A percentile compares a stretch with the other conserved stretches of the same genome.
These are phyloP conservation scores for Tothia fuscella DNA, from an alignment of 2,329 filamentous ascomycete genomes.

Conservation along the genomic window DNA sequence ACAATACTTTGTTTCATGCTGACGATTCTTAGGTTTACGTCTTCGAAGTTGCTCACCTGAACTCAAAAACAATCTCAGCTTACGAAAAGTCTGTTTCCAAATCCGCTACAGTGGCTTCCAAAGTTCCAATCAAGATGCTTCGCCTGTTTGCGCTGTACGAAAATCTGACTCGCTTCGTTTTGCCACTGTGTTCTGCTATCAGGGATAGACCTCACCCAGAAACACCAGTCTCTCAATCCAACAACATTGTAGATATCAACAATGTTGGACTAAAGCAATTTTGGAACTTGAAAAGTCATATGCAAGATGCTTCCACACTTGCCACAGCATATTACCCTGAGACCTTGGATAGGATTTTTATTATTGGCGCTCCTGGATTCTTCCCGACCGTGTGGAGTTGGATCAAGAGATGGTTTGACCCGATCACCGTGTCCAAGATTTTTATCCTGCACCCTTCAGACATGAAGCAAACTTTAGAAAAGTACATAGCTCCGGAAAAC, in stretches of 20 bases:
- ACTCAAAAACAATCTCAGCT: slow-evolving; percentile 65
- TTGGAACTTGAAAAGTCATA: slow-evolving; percentile 85
- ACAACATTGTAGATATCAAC: slow-evolving; percentile 89
- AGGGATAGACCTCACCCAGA: slow-evolving; percentile 57
- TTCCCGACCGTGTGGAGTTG: slow-evolving; percentile 91
- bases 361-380: slow-evolving; percentile 82
- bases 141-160: slow-evolving; percentile 90
- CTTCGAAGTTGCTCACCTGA: slow-evolving; percentile 73
- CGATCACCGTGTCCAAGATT: slow-evolving; percentile 82
- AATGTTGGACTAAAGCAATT: slow-evolving; percentile 85
- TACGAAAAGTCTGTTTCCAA: slow-evolving; percentile 58
- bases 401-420: slow-evolving; percentile 87
- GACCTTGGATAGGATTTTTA: slow-evolving; percentile 74
- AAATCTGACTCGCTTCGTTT: slow-evolving; percentile 75
- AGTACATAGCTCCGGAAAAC: slow-evolving; percentile 70
- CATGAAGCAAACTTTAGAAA: slow-evolving; percentile 62
- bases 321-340: slow-evolving; percentile 94
- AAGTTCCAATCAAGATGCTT: slow-evolving; percentile 62
- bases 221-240: slow-evolving; percentile 84
- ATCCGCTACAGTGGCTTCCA: slow-evolving; percentile 44
- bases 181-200: slow-evolving; percentile 73
- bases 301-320: slow-evolving; percentile 81
- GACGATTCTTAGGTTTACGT: slow-evolving; percentile 48
- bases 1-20: not conserved
- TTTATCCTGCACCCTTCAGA: slow-evolving; percentile 70